Conservation (phyloP, 805 yeast species). For the Pichia manshurica region DNA sequence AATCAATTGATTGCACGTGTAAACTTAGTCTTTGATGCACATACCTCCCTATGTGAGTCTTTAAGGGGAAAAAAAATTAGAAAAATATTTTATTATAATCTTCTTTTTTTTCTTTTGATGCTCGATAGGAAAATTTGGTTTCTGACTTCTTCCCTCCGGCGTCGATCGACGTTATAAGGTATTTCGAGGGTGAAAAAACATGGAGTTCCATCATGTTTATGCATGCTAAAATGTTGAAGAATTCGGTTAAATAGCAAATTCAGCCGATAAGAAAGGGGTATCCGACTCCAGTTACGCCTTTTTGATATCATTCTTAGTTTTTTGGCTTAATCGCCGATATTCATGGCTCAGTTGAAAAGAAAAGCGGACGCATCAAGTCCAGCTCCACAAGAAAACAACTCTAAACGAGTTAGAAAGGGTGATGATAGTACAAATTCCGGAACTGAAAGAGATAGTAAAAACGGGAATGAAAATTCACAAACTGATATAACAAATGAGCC, state of each 20-base stretch:
- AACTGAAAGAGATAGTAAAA: too few relatives aligned
- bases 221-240: too few relatives aligned
- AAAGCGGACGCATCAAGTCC: neutral
- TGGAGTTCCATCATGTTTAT: too few relatives aligned
- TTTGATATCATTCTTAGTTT: too few relatives aligned
- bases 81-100: neutral
- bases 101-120: too few relatives aligned
- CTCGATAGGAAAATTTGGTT: too few relatives aligned
- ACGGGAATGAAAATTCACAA: too few relatives aligned
- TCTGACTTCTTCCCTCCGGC: constrained; percentile 4
- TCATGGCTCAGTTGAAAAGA: neutral
- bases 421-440: neutral
- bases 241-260: too few relatives aligned
- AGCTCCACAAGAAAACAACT: neutral
- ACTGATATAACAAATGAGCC: neutral
- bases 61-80: neutral
- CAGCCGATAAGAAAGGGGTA: too few relatives aligned
- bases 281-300: too few relatives aligned
- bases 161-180: constrained; percentile 1
- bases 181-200: neutral
- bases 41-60: neutral
- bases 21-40: too few relatives aligned
- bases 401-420: neutral
- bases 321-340: neutral
- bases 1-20: too few relatives aligned